Conservation (phyloP, 345 rosid genomes). For the Camelina hispida region DNA sequence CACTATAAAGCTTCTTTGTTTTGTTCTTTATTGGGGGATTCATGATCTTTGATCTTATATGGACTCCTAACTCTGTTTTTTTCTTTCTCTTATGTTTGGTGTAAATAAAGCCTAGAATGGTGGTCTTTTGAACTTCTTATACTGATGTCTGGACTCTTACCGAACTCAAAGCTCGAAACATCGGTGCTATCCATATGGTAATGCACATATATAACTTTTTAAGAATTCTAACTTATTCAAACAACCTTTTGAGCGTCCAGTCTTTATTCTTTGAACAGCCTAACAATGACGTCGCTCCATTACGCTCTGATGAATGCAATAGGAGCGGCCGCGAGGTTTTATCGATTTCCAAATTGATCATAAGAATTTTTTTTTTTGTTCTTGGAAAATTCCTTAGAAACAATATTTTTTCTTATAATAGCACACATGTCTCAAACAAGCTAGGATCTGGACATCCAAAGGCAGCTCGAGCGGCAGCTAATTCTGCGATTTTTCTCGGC, state of each 20-base stretch:
- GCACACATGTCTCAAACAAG: slow-evolving; percentile 61
- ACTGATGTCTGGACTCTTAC: slow-evolving; percentile 57
- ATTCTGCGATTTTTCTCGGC: slow-evolving; percentile 35
- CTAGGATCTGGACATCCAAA: slow-evolving; percentile 56
- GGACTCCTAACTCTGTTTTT: not conserved
- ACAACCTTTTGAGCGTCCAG: slow-evolving; percentile 10
- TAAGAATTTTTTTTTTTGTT: not conserved
- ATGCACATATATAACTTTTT: not conserved
- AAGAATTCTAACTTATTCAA: slow-evolving; percentile 1
- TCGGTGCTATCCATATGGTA: slow-evolving; percentile 66
- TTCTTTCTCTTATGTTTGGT: not conserved
- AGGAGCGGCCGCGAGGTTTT: slow-evolving; percentile 63
- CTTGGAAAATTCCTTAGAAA: not conserved
- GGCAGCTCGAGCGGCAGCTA: slow-evolving; percentile 49
- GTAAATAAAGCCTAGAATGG: slow-evolving; percentile 56
- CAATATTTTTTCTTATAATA: not conserved
- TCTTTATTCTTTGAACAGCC: slow-evolving; percentile 43
- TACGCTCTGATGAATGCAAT: slow-evolving; percentile 51
- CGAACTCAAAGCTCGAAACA: slow-evolving; percentile 60
- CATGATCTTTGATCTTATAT: not conserved
- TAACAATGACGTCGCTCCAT: slow-evolving; percentile 50
- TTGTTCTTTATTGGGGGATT: not conserved
- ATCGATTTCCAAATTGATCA: not conserved
- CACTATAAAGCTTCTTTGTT: not conserved
- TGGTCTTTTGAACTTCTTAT: slow-evolving; percentile 59